phyloP scores from a whole-genome alignment of 306 rosid genomes.

The Alnus glutinosa region DNA sequence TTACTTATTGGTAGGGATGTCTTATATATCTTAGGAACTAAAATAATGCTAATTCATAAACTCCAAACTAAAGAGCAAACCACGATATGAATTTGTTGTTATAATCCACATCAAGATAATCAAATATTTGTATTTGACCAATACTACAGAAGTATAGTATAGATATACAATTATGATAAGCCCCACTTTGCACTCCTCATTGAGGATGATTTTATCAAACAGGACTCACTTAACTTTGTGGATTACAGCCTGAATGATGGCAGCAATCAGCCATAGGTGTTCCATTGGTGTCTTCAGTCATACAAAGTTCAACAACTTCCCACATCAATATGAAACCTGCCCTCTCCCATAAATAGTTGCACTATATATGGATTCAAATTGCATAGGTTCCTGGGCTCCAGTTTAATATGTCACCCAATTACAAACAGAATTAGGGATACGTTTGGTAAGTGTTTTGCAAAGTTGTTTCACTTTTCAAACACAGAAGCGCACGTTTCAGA shows the following conservation, averaged over 20 bases:
- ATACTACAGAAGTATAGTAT: not conserved
- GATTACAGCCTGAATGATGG: not conserved
- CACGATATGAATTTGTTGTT: not conserved
- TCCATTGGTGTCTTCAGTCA: not conserved
- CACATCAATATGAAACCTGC: not conserved
- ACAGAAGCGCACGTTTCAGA: no score
- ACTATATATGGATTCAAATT: not conserved
- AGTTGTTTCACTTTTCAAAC: no score
- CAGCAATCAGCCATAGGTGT: not conserved
- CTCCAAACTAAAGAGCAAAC: slow-evolving; percentile 1
- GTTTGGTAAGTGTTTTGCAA: no score
- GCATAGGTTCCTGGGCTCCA: not conserved
- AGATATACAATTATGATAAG: not conserved
- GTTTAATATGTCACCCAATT: not conserved
- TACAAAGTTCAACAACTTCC: not conserved
- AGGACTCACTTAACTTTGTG: not conserved
- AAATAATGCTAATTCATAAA: not conserved
- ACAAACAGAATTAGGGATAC: not conserved
- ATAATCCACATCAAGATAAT: not conserved
- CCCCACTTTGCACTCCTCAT: not conserved
- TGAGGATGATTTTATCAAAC: not conserved
- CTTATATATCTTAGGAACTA: not conserved
- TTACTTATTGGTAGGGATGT: not conserved
- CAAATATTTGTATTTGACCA: not conserved
- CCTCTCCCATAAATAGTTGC: not conserved